Percentiles rank a stretch among this genome's conserved stretches.
Evolutionary conservation across 805 yeast species (phyloP).

Genomic region (Saturnispora bothae): DNA sequence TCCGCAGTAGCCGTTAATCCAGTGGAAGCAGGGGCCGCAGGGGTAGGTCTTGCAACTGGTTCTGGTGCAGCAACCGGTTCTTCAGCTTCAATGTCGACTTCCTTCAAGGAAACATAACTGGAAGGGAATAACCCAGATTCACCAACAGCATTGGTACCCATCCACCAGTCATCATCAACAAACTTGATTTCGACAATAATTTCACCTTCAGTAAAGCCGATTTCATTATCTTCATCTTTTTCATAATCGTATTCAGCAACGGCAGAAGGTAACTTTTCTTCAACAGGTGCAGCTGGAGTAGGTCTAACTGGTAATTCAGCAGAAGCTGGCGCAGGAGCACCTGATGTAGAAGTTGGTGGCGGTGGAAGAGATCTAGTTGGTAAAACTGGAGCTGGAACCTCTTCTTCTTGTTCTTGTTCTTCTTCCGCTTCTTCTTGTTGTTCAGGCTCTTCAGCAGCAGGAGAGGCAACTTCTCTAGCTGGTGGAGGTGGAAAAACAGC

Average conservation of each 20-base stretch:
- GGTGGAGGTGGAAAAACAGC: constrained; percentile 11
- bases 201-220: constrained; percentile 59
- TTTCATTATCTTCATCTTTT: constrained; percentile 69
- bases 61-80: constrained; percentile 13
- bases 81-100: constrained; percentile 16
- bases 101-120: constrained; percentile 35
- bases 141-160: constrained; percentile 28
- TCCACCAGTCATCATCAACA: constrained; percentile 70
- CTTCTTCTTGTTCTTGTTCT: constrained; percentile 13
- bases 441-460: constrained; percentile 17
- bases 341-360: constrained; percentile 3
- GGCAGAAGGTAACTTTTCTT: constrained; percentile 34
- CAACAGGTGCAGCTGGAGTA: constrained; percentile 8
- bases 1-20: constrained; percentile 51
- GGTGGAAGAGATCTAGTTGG: constrained; percentile 18
- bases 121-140: constrained; percentile 51
- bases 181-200: constrained; percentile 53
- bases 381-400: constrained; percentile 17
- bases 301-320: constrained; percentile 14
- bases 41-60: constrained; percentile 9
- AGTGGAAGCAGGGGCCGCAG: constrained; percentile 12
- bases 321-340: constrained; percentile 8
- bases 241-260: constrained; percentile 73
- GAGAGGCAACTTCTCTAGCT: neutral
- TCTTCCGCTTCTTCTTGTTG: constrained; percentile 13